Evolutionary conservation across 805 yeast genomes (phyloP).

Genomic region (Candida berthetii): DNA sequence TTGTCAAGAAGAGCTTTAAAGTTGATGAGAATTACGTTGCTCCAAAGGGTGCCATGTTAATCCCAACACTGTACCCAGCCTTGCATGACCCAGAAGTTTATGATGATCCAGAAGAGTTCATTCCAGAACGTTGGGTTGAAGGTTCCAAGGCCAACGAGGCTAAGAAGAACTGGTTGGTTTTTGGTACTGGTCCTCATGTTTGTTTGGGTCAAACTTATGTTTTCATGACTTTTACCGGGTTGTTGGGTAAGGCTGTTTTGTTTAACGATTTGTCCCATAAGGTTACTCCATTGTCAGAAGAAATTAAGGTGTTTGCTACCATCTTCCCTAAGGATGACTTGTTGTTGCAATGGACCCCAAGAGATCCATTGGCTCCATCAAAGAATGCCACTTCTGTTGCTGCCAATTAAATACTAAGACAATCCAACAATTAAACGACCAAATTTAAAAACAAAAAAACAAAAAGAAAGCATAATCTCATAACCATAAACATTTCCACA

Average conservation of each 20-base stretch:
- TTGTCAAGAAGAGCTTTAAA: slow-evolving; percentile 82
- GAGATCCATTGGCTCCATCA: slow-evolving; percentile 39
- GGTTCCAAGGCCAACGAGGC: slow-evolving; percentile 72
- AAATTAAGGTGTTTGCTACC: slow-evolving; percentile 94
- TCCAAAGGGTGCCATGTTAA: slow-evolving; percentile 96
- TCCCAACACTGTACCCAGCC: slow-evolving; percentile 93
- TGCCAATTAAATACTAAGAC: no score
- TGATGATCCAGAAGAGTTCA: slow-evolving; percentile 88
- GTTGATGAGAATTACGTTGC: slow-evolving; percentile 79
- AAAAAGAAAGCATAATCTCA: no score
- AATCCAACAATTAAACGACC: no score
- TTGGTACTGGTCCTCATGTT: slow-evolving; percentile 95
- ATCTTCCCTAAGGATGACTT: slow-evolving; percentile 97
- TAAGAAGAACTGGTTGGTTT: slow-evolving; percentile 90
- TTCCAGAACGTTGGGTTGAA: slow-evolving; percentile 92
- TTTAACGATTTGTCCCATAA: slow-evolving; percentile 76
- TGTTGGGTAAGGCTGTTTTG: slow-evolving; percentile 88
- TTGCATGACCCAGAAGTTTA: slow-evolving; percentile 97
- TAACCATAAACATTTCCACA: no score
- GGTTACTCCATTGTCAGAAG: slow-evolving; percentile 80
- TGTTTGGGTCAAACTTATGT: slow-evolving; percentile 96
- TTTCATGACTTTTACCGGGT: slow-evolving; percentile 78
- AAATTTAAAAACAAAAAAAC: no score
- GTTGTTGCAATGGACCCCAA: slow-evolving; percentile 61
- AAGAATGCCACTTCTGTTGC: not conserved